Evolutionary conservation across 768 basidiomycete genomes (phyloP).

Genomic region (Suillus spraguei): DNA sequence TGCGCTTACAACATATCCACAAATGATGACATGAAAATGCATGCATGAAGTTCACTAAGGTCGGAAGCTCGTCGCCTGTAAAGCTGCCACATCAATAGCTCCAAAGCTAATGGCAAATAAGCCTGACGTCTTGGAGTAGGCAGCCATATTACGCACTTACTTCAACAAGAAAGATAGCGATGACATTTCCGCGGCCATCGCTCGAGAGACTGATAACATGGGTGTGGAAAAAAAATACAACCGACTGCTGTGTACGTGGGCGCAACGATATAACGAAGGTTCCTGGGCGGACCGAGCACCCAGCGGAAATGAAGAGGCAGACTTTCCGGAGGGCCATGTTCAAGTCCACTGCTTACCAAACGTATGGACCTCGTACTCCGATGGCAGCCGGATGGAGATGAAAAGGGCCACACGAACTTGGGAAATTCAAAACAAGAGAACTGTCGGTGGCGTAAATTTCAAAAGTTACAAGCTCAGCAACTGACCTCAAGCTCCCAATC

Average conservation of each 20-base stretch:
- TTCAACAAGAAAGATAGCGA: neutral
- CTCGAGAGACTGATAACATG: neutral
- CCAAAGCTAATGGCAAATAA: neutral
- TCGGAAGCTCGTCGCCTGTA: neutral
- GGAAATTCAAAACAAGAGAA: slow-evolving; percentile 5
- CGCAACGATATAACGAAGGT: neutral
- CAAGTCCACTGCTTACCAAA: slow-evolving; percentile 4
- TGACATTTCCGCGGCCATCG: neutral
- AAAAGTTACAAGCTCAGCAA: neutral
- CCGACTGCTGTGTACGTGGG: neutral
- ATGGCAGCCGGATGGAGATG: neutral
- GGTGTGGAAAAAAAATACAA: neutral
- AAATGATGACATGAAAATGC: slow-evolving; percentile 1
- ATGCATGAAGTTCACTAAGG: slow-evolving; percentile 1
- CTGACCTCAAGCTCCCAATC: neutral
- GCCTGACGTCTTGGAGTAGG: neutral
- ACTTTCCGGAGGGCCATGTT: neutral
- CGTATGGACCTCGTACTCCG: neutral
- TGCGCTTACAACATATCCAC: slow-evolving; percentile 4
- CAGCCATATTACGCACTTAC: neutral
- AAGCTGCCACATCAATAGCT: neutral
- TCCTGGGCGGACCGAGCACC: neutral
- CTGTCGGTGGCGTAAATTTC: neutral
- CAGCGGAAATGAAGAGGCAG: slow-evolving; percentile 3
- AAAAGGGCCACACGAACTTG: slow-evolving; percentile 5